These are phyloP conservation scores for Mucor circinelloides DNA, from an alignment of 371 early-diverging fungal species.

Conservation along the genomic window DNA sequence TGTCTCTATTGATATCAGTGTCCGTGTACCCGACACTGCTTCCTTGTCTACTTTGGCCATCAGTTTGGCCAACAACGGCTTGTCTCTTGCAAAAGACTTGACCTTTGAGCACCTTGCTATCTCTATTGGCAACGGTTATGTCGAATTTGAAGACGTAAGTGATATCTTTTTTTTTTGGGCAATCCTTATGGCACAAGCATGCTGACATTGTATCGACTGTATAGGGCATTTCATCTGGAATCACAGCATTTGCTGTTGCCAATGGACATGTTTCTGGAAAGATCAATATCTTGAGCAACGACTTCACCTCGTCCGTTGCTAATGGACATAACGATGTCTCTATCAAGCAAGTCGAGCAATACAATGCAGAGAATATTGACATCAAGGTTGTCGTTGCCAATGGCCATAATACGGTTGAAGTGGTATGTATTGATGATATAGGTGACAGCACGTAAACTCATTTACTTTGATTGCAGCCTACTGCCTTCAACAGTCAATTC, in stretches of 20 bases:
- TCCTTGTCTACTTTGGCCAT: neutral
- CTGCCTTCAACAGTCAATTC: conserved; percentile 7
- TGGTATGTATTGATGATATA: neutral
- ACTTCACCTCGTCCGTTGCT: neutral
- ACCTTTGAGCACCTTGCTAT: conserved; percentile 8
- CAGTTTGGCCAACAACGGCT: neutral
- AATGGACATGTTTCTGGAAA: conserved; percentile 3
- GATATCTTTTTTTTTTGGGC: neutral
- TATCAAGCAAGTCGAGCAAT: conserved; percentile 4
- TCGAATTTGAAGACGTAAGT: conserved; percentile 13
- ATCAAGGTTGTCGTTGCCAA: neutral
- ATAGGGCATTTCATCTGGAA: conserved; percentile 4
- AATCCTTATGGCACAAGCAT: neutral
- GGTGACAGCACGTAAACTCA: too few species aligned
- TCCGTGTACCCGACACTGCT: conserved; percentile 6
- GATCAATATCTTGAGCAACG: conserved; percentile 7
- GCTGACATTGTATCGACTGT: neutral
- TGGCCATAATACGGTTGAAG: conserved; percentile 1
- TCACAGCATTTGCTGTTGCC: neutral
- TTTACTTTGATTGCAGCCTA: neutral
- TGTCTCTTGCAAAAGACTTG: neutral
- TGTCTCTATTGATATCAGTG: conserved; percentile 4
- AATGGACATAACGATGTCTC: neutral
- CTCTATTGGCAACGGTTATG: neutral
- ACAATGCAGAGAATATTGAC: neutral